Conservation (phyloP, 1,284 basidiomycete species). For the Chondrostereum purpureum region DNA sequence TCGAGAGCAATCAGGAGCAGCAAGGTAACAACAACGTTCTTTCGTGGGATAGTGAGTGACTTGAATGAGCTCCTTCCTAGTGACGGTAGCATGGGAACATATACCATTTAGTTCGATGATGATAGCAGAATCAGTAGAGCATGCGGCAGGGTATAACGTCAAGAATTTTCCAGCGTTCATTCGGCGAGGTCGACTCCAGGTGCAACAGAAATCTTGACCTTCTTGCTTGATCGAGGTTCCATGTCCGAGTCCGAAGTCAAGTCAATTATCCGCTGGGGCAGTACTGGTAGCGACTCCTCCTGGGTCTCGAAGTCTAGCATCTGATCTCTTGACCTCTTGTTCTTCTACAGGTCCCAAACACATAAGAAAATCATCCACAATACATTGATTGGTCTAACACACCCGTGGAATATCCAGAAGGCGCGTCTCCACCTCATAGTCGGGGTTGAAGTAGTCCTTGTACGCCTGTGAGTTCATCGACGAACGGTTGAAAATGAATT, state of each 20-base stretch:
- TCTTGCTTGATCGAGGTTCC: slow-evolving; percentile 33
- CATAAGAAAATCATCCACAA: too few relatives aligned
- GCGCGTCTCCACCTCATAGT: slow-evolving; percentile 48
- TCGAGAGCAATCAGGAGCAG: too few relatives aligned
- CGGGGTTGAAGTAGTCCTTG: slow-evolving; percentile 61
- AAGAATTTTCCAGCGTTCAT: too few relatives aligned
- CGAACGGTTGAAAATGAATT: slow-evolving; percentile 49
- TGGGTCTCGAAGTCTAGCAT: background rate
- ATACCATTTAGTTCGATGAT: too few relatives aligned
- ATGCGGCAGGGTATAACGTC: too few relatives aligned
- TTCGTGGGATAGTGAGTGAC: too few relatives aligned
- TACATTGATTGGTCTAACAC: slow-evolving; percentile 19
- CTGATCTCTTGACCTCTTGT: slow-evolving; percentile 44
- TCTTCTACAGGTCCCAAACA: too few relatives aligned
- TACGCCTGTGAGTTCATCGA: slow-evolving; percentile 42
- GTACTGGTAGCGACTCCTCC: slow-evolving; percentile 13
- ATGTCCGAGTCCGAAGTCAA: slow-evolving; percentile 14
- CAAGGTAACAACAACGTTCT: too few relatives aligned
- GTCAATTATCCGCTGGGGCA: slow-evolving; percentile 23
- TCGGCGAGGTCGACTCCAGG: slow-evolving; percentile 54
- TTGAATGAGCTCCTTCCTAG: too few relatives aligned
- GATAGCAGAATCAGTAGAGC: too few relatives aligned
- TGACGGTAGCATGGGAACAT: too few relatives aligned
- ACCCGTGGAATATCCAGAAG: slow-evolving; percentile 56
- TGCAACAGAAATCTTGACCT: slow-evolving; percentile 49